Conservation (phyloP, 176 grass and related monocot genomes). For the Oryza coarctata region DNA sequence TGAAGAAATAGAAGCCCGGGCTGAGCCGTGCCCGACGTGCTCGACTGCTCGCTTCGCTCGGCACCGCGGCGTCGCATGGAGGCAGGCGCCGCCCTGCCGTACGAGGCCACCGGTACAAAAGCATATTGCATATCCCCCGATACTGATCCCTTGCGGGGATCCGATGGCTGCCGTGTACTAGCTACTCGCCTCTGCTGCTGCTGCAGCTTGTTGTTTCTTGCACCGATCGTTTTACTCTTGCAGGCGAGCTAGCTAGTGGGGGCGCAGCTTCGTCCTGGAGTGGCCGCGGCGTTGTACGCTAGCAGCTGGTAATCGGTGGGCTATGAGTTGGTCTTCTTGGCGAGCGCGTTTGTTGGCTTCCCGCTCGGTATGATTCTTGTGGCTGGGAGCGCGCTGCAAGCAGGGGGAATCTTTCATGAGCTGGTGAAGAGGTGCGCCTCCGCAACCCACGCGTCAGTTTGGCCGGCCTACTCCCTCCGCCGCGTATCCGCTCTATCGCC, state of each 20-base stretch:
- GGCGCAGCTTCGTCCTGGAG: not conserved
- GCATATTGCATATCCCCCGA: not conserved
- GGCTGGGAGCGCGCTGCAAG: not conserved
- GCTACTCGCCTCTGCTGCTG: not conserved
- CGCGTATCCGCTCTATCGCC: conserved; percentile 2
- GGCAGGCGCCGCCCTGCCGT: not conserved
- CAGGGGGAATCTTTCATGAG: not conserved
- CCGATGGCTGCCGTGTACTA: conserved; percentile 4
- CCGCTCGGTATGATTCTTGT: conserved; percentile 25
- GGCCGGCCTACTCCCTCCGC: not conserved
- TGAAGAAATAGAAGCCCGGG: not conserved
- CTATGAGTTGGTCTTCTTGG: conserved; percentile 25
- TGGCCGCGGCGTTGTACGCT: not conserved
- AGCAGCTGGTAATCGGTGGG: not conserved
- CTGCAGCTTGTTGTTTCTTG: no score
- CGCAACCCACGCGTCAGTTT: conserved; percentile 45
- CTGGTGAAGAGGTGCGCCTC: not conserved
- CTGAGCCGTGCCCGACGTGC: not conserved
- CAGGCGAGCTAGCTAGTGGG: not conserved
- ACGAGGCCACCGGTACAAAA: not conserved
- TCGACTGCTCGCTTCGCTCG: not conserved
- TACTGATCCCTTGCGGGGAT: conserved; percentile 6
- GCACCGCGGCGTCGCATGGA: not conserved
- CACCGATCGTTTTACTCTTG: conserved; percentile 13
- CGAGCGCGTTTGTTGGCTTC: conserved; percentile 36